Evolutionary conservation across 2,329 filamentous ascomycete genomes (phyloP).

Genomic region (Emmonsiellopsis sp.): DNA sequence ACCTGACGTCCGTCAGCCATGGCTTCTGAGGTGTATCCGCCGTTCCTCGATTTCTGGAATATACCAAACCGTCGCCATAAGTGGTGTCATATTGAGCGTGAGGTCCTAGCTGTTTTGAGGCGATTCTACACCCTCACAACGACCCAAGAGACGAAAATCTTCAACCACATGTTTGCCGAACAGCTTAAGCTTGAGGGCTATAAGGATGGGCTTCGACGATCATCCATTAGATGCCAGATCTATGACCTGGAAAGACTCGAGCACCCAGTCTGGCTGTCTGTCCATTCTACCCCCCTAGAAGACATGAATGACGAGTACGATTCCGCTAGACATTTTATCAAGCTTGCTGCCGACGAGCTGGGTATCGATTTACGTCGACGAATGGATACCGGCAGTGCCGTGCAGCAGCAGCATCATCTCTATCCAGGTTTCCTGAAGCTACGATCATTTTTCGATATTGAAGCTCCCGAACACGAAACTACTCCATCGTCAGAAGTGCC

Average conservation of each 20-base stretch:
- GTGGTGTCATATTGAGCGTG: slow-evolving; percentile 6
- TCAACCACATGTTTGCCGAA: slow-evolving; percentile 17
- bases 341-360: background rate
- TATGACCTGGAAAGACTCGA: slow-evolving; percentile 10
- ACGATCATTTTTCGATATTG: background rate
- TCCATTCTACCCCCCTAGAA: slow-evolving; percentile 12
- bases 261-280: slow-evolving; percentile 15
- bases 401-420: background rate
- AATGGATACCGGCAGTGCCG: no score
- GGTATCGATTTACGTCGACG: background rate
- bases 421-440: background rate
- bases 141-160: slow-evolving; percentile 14
- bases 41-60: background rate
- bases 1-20: background rate
- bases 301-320: background rate
- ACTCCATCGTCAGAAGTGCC: no score
- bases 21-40: background rate
- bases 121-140: slow-evolving; percentile 3
- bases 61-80: background rate
- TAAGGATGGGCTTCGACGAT: slow-evolving; percentile 1
- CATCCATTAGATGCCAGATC: slow-evolving; percentile 16
- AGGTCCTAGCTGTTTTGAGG: slow-evolving; percentile 4
- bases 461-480: background rate
- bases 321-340: slow-evolving; percentile 1
- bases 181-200: slow-evolving; percentile 16